Percentiles rank a stretch among this genome's conserved stretches.
Conservation (phyloP, 345 rosid genomes). For the Luvunga scandens region DNA sequence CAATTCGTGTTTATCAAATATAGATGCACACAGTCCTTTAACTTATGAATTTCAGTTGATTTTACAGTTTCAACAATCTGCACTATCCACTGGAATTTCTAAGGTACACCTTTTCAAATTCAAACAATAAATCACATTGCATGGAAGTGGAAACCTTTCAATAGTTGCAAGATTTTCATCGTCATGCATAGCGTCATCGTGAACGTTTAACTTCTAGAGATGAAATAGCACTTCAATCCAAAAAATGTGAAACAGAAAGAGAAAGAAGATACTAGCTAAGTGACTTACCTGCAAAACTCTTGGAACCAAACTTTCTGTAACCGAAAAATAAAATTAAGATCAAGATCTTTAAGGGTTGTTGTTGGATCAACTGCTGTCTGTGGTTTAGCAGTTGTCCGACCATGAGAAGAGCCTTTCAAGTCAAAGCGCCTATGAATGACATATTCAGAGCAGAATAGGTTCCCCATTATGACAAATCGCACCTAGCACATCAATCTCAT, state of each 20-base stretch:
- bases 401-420: constrained; percentile 97
- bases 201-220: background rate
- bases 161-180: background rate
- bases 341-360: constrained; percentile 94
- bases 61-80: background rate
- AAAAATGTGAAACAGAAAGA: background rate
- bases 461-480: constrained; percentile 92
- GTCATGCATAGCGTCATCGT: background rate
- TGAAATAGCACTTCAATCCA: background rate
- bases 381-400: constrained; percentile 77
- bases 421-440: constrained; percentile 87
- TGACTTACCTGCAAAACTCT: constrained; percentile 79
- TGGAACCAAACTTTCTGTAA: constrained; percentile 76
- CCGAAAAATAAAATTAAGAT: constrained; percentile 75
- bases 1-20: background rate
- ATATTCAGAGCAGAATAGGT: constrained; percentile 74
- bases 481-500: constrained; percentile 46
- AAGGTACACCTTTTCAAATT: background rate
- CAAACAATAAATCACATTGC: background rate
- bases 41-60: background rate
- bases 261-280: background rate
- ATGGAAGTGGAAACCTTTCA: background rate
- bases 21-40: background rate
- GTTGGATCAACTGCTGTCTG: constrained; percentile 87
- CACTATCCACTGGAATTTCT: background rate